phyloP scores from a whole-genome alignment of 352 stramenopile species.

The Globisporangium iwayamae region DNA sequence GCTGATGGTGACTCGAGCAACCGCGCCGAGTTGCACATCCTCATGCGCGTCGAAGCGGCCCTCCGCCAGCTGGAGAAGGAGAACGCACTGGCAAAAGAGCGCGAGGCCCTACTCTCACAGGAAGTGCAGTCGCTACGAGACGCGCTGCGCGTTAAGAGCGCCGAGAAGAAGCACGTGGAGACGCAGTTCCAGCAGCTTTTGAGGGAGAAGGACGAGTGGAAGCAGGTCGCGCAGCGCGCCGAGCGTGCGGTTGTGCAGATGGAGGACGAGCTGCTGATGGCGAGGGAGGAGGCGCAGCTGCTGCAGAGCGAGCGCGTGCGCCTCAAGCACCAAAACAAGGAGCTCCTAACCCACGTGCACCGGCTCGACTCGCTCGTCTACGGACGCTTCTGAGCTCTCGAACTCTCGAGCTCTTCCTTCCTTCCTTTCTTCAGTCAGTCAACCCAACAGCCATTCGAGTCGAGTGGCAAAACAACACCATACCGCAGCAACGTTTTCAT shows the following conservation, averaged over 20 bases:
- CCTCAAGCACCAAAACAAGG: slow-evolving; percentile 68
- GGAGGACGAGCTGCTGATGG: slow-evolving; percentile 59
- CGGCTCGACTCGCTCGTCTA: slow-evolving; percentile 76
- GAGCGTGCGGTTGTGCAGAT: slow-evolving; percentile 44
- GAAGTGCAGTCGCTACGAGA: slow-evolving; percentile 59
- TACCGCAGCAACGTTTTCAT: too few species aligned
- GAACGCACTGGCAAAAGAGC: slow-evolving; percentile 47
- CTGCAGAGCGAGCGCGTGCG: slow-evolving; percentile 48
- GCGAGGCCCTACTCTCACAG: slow-evolving; percentile 45
- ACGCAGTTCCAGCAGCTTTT: slow-evolving; percentile 34
- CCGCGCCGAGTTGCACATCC: slow-evolving; percentile 51
- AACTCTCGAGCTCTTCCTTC: too few species aligned
- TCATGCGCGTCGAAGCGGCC: slow-evolving; percentile 63
- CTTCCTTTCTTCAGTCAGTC: too few species aligned
- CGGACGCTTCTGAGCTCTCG: slow-evolving; percentile 48
- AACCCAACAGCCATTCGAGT: too few species aligned
- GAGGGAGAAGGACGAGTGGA: slow-evolving; percentile 57
- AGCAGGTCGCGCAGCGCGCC: slow-evolving; percentile 39
- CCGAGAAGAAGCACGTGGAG: slow-evolving; percentile 58
- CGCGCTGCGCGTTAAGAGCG: slow-evolving; percentile 36
- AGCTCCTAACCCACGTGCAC: slow-evolving; percentile 68
- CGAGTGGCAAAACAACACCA: too few species aligned
- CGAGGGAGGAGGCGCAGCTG: slow-evolving; percentile 61
- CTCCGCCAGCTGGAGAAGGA: slow-evolving; percentile 71
- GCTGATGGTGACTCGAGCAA: slow-evolving; percentile 23